A percentile compares a stretch with the other conserved stretches of the same genome.
phyloP scores from a whole-genome alignment of 1,284 basidiomycete species.

The Grifola frondosa region DNA sequence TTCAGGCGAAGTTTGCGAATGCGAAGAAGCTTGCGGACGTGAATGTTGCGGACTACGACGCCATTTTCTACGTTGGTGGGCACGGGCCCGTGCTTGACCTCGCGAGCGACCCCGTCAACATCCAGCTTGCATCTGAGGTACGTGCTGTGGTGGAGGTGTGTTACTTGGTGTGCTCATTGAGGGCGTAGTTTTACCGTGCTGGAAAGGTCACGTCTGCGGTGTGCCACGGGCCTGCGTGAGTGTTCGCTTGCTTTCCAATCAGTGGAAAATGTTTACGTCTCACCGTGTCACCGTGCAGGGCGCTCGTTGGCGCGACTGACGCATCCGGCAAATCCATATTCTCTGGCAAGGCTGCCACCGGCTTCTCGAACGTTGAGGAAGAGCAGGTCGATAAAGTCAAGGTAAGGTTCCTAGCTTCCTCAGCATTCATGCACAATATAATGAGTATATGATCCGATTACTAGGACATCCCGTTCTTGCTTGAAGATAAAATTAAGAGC shows the following conservation, averaged over 20 bases:
- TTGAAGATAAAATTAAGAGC: constrained; percentile 60
- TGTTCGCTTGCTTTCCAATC: background rate
- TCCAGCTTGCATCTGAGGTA: constrained; percentile 57
- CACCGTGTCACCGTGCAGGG: constrained; percentile 23
- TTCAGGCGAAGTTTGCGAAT: constrained; percentile 55
- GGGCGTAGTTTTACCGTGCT: constrained; percentile 53
- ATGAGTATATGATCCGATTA: no score
- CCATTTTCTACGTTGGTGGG: constrained; percentile 78
- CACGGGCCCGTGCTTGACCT: constrained; percentile 76
- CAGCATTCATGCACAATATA: no score
- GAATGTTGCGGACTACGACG: constrained; percentile 61
- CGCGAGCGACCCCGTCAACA: constrained; percentile 55
- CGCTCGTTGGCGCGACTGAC: constrained; percentile 55
- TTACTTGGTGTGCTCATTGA: background rate
- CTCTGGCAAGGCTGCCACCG: constrained; percentile 57
- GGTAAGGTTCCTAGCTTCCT: constrained; percentile 19
- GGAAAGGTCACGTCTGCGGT: constrained; percentile 66
- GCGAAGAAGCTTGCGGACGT: constrained; percentile 66
- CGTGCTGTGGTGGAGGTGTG: constrained; percentile 15
- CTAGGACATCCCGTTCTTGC: constrained; percentile 65
- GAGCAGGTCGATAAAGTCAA: constrained; percentile 44
- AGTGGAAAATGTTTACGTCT: background rate
- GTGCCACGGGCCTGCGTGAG: constrained; percentile 71
- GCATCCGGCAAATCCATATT: constrained; percentile 62
- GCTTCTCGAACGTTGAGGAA: constrained; percentile 76